These are phyloP conservation scores for Sanghuangporus baumii DNA, from an alignment of 1,284 basidiomycete species.

Conservation along the genomic window DNA sequence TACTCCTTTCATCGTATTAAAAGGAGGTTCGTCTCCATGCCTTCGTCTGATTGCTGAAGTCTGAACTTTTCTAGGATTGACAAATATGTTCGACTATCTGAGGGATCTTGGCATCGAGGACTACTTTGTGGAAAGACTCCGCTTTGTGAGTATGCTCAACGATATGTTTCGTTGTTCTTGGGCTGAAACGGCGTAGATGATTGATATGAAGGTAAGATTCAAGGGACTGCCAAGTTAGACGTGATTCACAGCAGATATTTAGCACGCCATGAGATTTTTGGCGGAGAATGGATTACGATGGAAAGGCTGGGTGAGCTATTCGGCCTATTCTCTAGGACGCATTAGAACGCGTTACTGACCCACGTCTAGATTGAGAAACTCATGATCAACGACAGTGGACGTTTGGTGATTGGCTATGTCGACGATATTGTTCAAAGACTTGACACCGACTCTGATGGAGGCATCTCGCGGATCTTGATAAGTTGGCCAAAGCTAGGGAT, in stretches of 20 bases:
- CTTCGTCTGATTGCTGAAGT: neutral
- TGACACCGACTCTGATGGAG: neutral
- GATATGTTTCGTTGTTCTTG: neutral
- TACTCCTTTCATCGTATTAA: slow-evolving; percentile 1
- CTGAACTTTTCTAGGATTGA: neutral
- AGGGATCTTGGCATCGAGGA: neutral
- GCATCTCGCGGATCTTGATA: neutral
- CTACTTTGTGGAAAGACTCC: neutral
- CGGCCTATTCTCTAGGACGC: neutral
- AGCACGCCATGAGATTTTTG: slow-evolving; percentile 1
- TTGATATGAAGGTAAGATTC: slow-evolving; percentile 5
- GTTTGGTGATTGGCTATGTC: slow-evolving; percentile 1
- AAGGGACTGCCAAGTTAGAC: neutral
- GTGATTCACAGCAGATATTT: neutral
- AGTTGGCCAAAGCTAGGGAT: slow-evolving; percentile 7
- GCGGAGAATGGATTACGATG: slow-evolving; percentile 1
- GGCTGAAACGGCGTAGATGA: neutral
- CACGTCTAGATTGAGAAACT: slow-evolving; percentile 3
- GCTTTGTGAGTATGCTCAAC: neutral
- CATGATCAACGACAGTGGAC: slow-evolving; percentile 6
- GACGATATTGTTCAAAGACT: neutral
- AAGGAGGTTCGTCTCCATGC: slow-evolving; percentile 1
- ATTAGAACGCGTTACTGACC: neutral
- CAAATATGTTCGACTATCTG: slow-evolving; percentile 5
- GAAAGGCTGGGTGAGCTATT: slow-evolving; percentile 1